Evolutionary conservation across 352 stramenopile genomes (phyloP), one percentile per base, ranked within the genome.

Genomic region (Hyaloperonospora brassicae): DNA sequence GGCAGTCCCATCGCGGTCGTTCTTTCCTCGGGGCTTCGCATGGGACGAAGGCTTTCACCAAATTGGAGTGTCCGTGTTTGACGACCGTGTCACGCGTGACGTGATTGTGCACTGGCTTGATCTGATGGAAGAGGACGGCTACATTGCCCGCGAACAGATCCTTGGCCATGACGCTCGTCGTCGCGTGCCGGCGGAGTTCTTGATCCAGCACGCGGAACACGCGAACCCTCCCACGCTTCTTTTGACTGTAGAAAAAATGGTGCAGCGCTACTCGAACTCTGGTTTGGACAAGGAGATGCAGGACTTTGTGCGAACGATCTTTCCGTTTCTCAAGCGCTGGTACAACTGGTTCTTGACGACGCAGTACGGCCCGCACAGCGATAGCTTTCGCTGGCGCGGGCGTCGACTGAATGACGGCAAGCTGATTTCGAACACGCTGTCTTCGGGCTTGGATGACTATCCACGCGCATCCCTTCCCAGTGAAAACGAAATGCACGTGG

Each of bases 1-100:
- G 7, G 86, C 76, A 5, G 80, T 96, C 9, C 92, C 92, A n/a
- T 97, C 86, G 17, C 73, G 92, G 9, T 96, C 86, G 35, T 96
- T 97, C 62, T 98, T 98, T 59, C 92, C 92, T 10, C 73, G 92
- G 21, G 92, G 92, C 0, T 98, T 98, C 45, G 46, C 97, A 1
- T 98, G 92, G 92, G 92, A 98, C 54, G 92, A 98, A 84, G 90
- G 92, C 12, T 98, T 98, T 61, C 92, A 98, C 57, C 84, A 96
- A 66, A 66, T 97, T 13, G 69, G 94, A 2, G 72, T 97, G 38
- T 64, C 57, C 2, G 52, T 70, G 2, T 97, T 93, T 58, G 84
- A 97, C 57, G 49, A 64, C 5, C 54, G 51, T 10, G 76, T 96
- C 39, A 79, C 79, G 7, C 67, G 69, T 13, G 80, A 97, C 50